Evolutionary conservation across 768 basidiomycete genomes (phyloP).

Genomic region (Termitomyces sp.): DNA sequence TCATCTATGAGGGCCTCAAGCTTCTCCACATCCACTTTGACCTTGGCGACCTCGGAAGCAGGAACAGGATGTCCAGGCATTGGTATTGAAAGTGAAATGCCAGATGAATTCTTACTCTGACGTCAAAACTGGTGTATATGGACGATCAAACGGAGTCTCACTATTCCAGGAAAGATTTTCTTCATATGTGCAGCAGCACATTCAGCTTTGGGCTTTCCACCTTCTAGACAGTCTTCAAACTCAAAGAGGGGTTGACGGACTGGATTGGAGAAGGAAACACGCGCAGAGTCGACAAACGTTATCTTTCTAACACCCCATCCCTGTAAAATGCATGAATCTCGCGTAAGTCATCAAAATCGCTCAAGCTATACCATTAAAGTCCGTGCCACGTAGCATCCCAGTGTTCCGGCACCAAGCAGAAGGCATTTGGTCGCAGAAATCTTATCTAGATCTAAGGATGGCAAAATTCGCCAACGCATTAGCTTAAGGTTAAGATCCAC

Average conservation of each 20-base stretch:
- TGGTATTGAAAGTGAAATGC: conserved; percentile 76
- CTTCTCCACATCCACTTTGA: conserved; percentile 60
- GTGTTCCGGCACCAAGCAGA: conserved; percentile 89
- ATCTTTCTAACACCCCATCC: conserved; percentile 96
- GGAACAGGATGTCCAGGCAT: conserved; percentile 96
- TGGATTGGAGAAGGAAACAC: conserved; percentile 95
- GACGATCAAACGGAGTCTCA: conserved; percentile 32
- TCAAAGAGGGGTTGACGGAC: conserved; percentile 96
- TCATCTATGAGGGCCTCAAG: conserved; percentile 76
- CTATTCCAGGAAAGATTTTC: conserved; percentile 91
- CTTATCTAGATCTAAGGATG: conserved; percentile 83
- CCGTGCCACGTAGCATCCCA: conserved; percentile 94
- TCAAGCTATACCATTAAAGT: conserved; percentile 69
- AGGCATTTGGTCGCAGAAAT: conserved; percentile 77
- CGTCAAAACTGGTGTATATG: not conserved
- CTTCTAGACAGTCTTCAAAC: conserved; percentile 88
- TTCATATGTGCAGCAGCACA: conserved; percentile 82
- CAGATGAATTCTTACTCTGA: conserved; percentile 67
- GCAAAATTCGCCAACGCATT: conserved; percentile 97
- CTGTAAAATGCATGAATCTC: conserved; percentile 31
- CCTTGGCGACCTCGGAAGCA: conserved; percentile 45
- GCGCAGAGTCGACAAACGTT: conserved; percentile 86
- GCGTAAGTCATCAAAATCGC: not conserved
- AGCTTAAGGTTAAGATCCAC: conserved; percentile 97
- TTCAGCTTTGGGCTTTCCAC: conserved; percentile 91